These are phyloP conservation scores for Haplosporangium gracile DNA, from an alignment of 192 early-diverging fungal genomes.

Conservation along the genomic window DNA sequence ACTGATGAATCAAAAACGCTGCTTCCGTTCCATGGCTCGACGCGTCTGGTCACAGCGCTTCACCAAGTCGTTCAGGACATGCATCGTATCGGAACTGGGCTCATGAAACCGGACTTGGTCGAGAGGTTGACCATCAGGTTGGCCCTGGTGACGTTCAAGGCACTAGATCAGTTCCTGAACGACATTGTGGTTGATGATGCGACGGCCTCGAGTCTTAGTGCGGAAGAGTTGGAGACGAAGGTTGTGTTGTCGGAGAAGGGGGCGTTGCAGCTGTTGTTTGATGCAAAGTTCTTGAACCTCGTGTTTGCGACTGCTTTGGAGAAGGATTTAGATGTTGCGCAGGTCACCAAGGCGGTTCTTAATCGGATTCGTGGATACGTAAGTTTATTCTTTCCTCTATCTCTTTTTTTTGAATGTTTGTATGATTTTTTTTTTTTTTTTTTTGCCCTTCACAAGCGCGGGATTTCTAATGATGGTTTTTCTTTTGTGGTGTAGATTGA, in stretches of 20 bases:
- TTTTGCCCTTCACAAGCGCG: background rate
- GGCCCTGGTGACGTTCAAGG: constrained; percentile 5
- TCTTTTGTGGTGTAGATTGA: constrained; percentile 67
- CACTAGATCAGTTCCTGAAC: constrained; percentile 28
- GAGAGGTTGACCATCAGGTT: constrained; percentile 17
- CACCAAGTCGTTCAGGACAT: constrained; percentile 51
- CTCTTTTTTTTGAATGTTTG: background rate
- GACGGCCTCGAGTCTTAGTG: background rate
- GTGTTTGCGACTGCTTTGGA: constrained; percentile 58
- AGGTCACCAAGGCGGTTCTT: constrained; percentile 24
- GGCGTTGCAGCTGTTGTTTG: constrained; percentile 75
- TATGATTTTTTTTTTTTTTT: background rate
- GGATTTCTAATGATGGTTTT: background rate
- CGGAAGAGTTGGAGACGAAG: background rate
- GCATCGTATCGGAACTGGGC: constrained; percentile 43
- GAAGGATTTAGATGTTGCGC: constrained; percentile 16
- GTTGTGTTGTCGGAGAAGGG: constrained; percentile 63
- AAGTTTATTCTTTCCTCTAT: constrained; percentile 11
- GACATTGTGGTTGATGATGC: background rate
- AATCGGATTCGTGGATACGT: constrained; percentile 50
- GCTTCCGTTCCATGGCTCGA: constrained; percentile 43
- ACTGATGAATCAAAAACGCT: constrained; percentile 34
- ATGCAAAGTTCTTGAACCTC: constrained; percentile 64
- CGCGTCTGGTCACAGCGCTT: constrained; percentile 26
- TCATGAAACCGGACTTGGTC: constrained; percentile 41